Conservation (phyloP, 257 asterid species). For the Nicotiana paniculata region DNA sequence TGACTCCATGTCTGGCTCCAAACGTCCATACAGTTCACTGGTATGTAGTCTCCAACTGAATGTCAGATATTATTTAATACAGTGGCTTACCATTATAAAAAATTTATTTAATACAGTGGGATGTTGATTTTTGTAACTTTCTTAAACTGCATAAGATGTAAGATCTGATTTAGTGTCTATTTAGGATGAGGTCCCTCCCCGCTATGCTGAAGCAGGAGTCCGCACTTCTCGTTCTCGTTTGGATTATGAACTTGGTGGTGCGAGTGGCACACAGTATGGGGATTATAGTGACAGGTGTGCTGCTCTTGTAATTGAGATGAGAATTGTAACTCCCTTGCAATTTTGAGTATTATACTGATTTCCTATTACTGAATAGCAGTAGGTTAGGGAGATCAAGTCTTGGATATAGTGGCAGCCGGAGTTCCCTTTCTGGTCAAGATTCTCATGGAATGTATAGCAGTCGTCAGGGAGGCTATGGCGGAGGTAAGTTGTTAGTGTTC, state of each 20-base stretch:
- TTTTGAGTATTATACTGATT: not conserved
- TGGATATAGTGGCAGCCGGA: slow-evolving; percentile 72
- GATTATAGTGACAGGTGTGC: slow-evolving; percentile 84
- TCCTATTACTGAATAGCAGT: not conserved
- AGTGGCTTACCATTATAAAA: not conserved
- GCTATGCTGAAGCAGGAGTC: slow-evolving; percentile 68
- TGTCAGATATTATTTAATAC: not conserved
- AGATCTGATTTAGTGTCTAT: slow-evolving; percentile 17
- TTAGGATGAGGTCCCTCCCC: slow-evolving; percentile 86
- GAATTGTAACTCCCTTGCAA: not conserved
- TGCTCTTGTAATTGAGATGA: not conserved
- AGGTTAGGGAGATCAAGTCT: slow-evolving; percentile 80
- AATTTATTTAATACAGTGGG: not conserved
- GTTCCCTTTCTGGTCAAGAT: slow-evolving; percentile 74
- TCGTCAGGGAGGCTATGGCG: slow-evolving; percentile 76
- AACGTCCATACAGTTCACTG: slow-evolving; percentile 77
- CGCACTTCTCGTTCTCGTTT: slow-evolving; percentile 89
- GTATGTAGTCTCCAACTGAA: slow-evolving; percentile 21
- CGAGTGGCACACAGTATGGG: slow-evolving; percentile 68
- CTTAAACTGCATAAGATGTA: slow-evolving; percentile 3
- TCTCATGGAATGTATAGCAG: slow-evolving; percentile 68
- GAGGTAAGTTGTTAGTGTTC: slow-evolving; percentile 43
- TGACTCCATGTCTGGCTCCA: slow-evolving; percentile 73
- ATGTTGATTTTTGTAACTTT: not conserved
- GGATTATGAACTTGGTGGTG: slow-evolving; percentile 67